Evolutionary conservation across 176 grass and related monocot genomes (phyloP), one percentile per base, ranked within the genome.

Genomic region (Olyra latifolia): DNA sequence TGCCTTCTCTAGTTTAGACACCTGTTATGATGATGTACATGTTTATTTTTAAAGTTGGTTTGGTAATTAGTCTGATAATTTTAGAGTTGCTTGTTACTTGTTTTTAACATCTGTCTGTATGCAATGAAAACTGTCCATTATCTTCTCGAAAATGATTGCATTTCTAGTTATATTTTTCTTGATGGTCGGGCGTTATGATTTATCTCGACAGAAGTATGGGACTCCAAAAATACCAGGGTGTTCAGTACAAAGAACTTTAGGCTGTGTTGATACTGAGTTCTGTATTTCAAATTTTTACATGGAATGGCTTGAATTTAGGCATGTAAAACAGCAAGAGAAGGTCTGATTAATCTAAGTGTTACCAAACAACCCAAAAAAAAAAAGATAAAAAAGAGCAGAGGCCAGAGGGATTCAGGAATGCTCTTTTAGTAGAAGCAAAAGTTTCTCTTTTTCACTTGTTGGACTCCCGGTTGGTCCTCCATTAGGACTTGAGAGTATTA

Each of bases 21-120:
- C 4, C 24, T 77, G 58, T 47, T 32, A 52, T 66, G 22, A 52
- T 69, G 13, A 4, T 85, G 76, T 77, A 75, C 29, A 77, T 70
- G 7, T 30, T 76, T 22, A 66, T 4, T 35, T 35, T 35, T 35
- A 3, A 35, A 35, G 48, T 23, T 70, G 3, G 76, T 77, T 45
- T 82, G 63, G 29, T 77, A 65, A 41, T 38, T 70, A 58, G 28
- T 81, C 23, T 48, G 16, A 40, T 57, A 17, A 50, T 64, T 35
- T 40, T 72, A 6, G 39, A 81, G 32, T 52, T 48, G 38, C 39
- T 42, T 29, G 17, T 29, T 12, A 17, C 45, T 71, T 82, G 8
- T 72, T 70, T 35, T 49, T 62, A 54, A 38, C 23, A 62, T 70
- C n/a, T 20, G 19, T 27, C 9, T 54, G 7, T 68, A 11, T 85